Base-by-base conservation (phyloP, 2,329 filamentous ascomycete genomes). In the Hypoxylon sp. region DNA sequence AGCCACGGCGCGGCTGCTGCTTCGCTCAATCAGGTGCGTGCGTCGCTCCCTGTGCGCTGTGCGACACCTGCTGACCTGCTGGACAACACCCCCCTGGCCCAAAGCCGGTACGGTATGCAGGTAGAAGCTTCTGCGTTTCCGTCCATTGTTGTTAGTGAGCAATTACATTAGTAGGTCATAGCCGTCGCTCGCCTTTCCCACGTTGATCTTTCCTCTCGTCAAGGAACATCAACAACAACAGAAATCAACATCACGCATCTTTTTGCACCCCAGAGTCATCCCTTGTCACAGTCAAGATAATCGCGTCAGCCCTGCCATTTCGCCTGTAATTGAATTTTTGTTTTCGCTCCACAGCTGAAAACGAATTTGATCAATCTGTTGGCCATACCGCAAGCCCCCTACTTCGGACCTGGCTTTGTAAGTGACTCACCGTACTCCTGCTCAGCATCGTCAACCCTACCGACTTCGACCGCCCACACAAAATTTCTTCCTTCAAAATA, bases 251-350 rank as follows among this genome's bases (percentile, higher is more conserved):
- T 61, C 77, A 77, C 78, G 79, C 77, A 79, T 81, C 53, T 58
- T 65, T 82, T 84, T 81, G 77, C 77, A 83, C 80, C 80, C 80
- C 86, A 77, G 86, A 86, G 83, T 86, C 79, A 81, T 82, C 83
- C 72, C 81, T 82, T 84, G 86, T 89, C 86, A 86, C 87, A 86
- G 87, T 85, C 83, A 82, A 80, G 86, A 85, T 85, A 80, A 81
- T 88, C 85, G 83, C 85, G 82, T 80, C 86, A 87, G 85, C 84
- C 79, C 77, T 81, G 82, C 82, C 81, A 80, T 77, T 76, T 74
- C 80, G 80, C 77, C 69, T 56, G 77, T 68, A 69, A 72, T 64
- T 58, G 59, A 70, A 73, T 77, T 66, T 78, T 80, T 81, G 77
- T 72, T 74, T 73, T 76, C 51, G 64, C 58, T 46, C 50, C 50